These are phyloP conservation scores for Macrotyloma uniflorum DNA, from an alignment of 306 rosid species.

Conservation along the genomic window DNA sequence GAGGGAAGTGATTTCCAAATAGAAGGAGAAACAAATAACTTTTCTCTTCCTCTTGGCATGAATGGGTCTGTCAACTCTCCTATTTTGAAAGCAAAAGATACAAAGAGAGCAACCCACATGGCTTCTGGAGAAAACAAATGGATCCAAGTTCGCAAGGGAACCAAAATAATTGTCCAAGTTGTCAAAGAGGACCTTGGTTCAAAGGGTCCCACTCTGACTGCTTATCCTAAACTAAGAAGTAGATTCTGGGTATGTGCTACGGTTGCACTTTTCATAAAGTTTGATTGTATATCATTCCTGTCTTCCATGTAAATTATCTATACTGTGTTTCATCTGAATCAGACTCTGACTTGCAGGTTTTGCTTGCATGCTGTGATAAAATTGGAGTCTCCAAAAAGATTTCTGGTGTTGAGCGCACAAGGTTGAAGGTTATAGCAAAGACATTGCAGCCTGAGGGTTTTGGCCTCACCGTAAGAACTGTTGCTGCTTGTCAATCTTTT, in stretches of 20 bases:
- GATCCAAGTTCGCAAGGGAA: constrained; percentile 80
- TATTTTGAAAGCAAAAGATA: constrained; percentile 53
- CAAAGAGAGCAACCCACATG: constrained; percentile 41
- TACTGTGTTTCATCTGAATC: constrained; percentile 36
- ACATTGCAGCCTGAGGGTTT: constrained; percentile 94
- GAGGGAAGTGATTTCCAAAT: constrained; percentile 62
- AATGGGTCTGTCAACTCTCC: constrained; percentile 60
- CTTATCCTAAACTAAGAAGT: constrained; percentile 86
- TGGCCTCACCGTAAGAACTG: constrained; percentile 95
- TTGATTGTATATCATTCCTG: constrained; percentile 18
- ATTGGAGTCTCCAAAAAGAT: constrained; percentile 90
- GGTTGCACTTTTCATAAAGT: constrained; percentile 25
- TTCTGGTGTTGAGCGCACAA: constrained; percentile 80
- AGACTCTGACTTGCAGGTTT: constrained; percentile 66
- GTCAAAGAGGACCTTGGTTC: constrained; percentile 94
- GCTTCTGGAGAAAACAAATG: constrained; percentile 63
- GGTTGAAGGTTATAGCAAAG: constrained; percentile 88
- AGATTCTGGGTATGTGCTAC: constrained; percentile 87
- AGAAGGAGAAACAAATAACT: constrained; percentile 49
- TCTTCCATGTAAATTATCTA: constrained; percentile 29
- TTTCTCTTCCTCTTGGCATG: constrained; percentile 42
- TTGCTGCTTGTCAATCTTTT: constrained; percentile 88
- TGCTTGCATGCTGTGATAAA: constrained; percentile 67
- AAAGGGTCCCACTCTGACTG: constrained; percentile 86
- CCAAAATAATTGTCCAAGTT: constrained; percentile 94